Conservation (phyloP, 2,329 filamentous ascomycete species). For the Trichoderma koningiopsis region DNA sequence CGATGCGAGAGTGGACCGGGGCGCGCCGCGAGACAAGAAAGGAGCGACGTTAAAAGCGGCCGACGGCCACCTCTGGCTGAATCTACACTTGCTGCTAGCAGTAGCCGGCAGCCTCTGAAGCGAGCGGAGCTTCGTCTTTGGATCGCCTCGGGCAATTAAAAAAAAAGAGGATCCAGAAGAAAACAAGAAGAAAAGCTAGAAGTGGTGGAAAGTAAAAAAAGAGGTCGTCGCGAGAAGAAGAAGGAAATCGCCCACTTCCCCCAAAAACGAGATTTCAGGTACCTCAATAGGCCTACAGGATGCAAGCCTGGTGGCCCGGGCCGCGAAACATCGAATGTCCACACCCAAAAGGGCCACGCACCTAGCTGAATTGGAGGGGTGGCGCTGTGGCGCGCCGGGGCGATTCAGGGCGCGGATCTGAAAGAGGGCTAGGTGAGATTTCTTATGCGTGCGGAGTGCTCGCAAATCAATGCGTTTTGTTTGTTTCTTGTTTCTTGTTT, state of each 20-base stretch:
- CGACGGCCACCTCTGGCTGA: neutral
- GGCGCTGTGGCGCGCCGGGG: neutral
- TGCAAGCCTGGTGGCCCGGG: constrained; percentile 20
- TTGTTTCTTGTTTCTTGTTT: neutral
- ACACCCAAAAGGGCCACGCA: constrained; percentile 6
- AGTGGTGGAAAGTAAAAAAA: neutral
- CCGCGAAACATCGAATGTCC: constrained; percentile 17
- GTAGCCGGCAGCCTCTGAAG: constrained; percentile 3
- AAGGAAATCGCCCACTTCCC: neutral
- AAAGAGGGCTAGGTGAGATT: neutral
- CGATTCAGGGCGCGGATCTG: constrained; percentile 7
- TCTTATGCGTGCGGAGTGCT: neutral
- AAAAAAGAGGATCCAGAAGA: neutral
- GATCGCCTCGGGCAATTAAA: neutral
- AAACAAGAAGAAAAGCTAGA: neutral
- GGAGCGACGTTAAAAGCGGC: constrained; percentile 21
- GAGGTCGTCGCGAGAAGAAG: neutral
- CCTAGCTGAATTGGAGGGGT: constrained; percentile 2
- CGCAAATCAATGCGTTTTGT: neutral
- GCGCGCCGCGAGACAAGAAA: constrained; percentile 24
- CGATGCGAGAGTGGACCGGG: constrained; percentile 14
- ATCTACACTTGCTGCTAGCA: neutral
- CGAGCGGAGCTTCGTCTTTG: neutral
- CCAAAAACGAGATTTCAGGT: constrained; percentile 1
- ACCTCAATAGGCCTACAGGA: neutral